Evolutionary conservation across 495 filamentous ascomycete species (phyloP).

Genomic region (Darksidea phi): DNA sequence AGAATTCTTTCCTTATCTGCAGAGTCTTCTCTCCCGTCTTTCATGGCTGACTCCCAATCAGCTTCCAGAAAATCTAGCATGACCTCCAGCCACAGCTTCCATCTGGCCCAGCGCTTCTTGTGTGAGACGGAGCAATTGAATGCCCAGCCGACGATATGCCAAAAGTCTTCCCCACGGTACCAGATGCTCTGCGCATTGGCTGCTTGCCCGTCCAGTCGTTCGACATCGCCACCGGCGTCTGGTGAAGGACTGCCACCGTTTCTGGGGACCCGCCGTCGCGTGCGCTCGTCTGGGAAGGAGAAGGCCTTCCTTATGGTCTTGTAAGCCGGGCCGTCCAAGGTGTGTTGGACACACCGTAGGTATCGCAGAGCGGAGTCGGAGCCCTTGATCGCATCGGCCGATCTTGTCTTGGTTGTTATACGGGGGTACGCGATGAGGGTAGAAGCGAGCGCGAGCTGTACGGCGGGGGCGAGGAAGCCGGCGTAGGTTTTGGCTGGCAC

Average conservation of each 20-base stretch:
- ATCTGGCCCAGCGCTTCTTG: constrained; percentile 71
- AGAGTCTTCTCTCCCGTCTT: constrained; percentile 38
- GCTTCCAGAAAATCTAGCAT: constrained; percentile 75
- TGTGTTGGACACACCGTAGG: constrained; percentile 55
- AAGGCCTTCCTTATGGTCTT: constrained; percentile 56
- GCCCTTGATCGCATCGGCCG: constrained; percentile 52
- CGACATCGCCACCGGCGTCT: constrained; percentile 45
- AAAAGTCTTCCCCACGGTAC: constrained; percentile 76
- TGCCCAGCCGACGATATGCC: constrained; percentile 86
- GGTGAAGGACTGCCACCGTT: constrained; percentile 1
- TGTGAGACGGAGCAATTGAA: constrained; percentile 83
- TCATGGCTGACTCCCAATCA: constrained; percentile 65
- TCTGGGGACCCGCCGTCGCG: background rate
- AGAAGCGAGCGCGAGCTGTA: constrained; percentile 64
- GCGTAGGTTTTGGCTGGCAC: constrained; percentile 32
- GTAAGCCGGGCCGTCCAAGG: constrained; percentile 51
- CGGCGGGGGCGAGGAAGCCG: constrained; percentile 52
- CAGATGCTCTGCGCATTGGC: constrained; percentile 68
- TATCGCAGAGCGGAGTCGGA: constrained; percentile 57
- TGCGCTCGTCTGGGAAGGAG: constrained; percentile 43
- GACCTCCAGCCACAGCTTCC: constrained; percentile 77
- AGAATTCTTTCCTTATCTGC: constrained; percentile 32
- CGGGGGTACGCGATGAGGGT: constrained; percentile 70
- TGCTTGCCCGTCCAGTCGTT: constrained; percentile 53
- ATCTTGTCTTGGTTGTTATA: constrained; percentile 60